Evolutionary conservation across 345 rosid species (phyloP).

Genomic region (Camelina hispida): DNA sequence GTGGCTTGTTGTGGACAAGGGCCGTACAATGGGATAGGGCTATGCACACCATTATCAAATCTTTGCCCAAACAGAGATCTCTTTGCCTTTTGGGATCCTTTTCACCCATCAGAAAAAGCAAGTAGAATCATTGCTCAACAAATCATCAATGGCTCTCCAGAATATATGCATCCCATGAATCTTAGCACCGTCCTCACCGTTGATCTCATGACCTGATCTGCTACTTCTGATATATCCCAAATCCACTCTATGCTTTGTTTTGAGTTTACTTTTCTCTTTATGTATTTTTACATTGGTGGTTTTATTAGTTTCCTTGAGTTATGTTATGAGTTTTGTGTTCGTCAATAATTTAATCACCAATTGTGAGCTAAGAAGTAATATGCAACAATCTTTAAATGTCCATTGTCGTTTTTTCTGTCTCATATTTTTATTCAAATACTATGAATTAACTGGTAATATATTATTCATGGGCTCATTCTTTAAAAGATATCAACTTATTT

Average conservation of each 20-base stretch:
- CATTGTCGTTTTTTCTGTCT: background rate
- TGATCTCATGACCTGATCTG: constrained; percentile 48
- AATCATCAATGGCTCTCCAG: constrained; percentile 55
- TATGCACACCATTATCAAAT: constrained; percentile 67
- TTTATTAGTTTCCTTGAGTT: constrained; percentile 29
- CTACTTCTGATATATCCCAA: constrained; percentile 1
- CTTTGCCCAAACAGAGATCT: constrained; percentile 62
- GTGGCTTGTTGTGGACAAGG: constrained; percentile 93
- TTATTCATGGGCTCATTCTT: background rate
- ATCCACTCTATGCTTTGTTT: constrained; percentile 16
- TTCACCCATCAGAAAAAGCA: constrained; percentile 86
- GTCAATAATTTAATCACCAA: constrained; percentile 36
- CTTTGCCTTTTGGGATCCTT: constrained; percentile 81
- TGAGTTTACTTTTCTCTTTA: background rate
- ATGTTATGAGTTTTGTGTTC: constrained; percentile 36
- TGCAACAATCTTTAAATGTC: constrained; percentile 3
- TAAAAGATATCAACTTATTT: no score
- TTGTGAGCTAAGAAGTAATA: constrained; percentile 16
- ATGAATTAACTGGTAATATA: background rate
- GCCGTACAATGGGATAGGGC: constrained; percentile 73
- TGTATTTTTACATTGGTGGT: constrained; percentile 21
- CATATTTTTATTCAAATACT: background rate
- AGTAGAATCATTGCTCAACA: constrained; percentile 59
- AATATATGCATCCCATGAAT: constrained; percentile 81
- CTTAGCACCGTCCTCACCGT: constrained; percentile 68